A percentile compares a stretch with the other conserved stretches of the same genome.
phyloP scores from a whole-genome alignment of 768 basidiomycete genomes.

The Lentinula guzmanii region DNA sequence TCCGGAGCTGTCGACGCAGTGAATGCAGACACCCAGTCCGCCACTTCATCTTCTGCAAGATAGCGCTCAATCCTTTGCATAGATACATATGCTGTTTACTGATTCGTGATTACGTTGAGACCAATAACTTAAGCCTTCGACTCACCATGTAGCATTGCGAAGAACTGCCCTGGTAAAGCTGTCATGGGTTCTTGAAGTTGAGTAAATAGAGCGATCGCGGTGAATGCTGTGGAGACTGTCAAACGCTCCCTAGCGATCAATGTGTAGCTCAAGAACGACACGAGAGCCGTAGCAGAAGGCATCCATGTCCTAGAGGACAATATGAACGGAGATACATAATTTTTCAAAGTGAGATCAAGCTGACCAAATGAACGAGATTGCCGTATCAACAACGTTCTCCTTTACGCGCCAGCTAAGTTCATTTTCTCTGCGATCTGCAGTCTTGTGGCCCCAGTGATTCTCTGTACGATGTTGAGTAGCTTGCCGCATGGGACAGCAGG shows the following conservation, averaged over 20 bases:
- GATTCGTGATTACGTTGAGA: slow-evolving; percentile 8
- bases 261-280: slow-evolving; percentile 62
- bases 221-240: slow-evolving; percentile 79
- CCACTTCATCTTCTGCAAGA: slow-evolving; percentile 69
- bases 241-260: slow-evolving; percentile 56
- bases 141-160: slow-evolving; percentile 57
- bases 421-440: slow-evolving; percentile 45
- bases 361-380: slow-evolving; percentile 67
- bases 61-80: slow-evolving; percentile 78
- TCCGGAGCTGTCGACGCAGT: slow-evolving; percentile 22
- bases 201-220: slow-evolving; percentile 70
- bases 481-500: neutral
- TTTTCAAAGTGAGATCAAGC: slow-evolving; percentile 5
- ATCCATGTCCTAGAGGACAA: slow-evolving; percentile 58
- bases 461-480: slow-evolving; percentile 25
- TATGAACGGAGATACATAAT: neutral
- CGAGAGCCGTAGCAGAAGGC: slow-evolving; percentile 61
- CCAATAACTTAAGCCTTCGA: neutral
- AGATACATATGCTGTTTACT: slow-evolving; percentile 56
- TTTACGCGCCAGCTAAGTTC: slow-evolving; percentile 68
- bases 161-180: slow-evolving; percentile 54
- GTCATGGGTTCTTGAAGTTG: slow-evolving; percentile 67
- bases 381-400: slow-evolving; percentile 51
- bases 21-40: slow-evolving; percentile 70
- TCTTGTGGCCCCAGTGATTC: slow-evolving; percentile 53